phyloP scores from a whole-genome alignment of 352 stramenopile genomes.

The Pythium oligandrum region DNA sequence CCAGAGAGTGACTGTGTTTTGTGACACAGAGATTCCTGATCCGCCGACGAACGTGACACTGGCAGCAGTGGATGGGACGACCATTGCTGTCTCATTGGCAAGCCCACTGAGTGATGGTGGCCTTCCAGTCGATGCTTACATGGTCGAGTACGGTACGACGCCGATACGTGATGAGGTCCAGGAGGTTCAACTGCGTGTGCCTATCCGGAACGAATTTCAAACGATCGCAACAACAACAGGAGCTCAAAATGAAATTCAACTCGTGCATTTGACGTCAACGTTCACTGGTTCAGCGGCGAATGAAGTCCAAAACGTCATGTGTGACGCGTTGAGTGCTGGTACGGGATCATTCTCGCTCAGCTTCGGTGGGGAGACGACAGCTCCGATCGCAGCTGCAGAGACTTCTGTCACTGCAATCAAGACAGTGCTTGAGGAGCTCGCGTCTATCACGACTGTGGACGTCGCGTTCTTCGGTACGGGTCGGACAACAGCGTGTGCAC shows the following conservation, averaged over 20 bases:
- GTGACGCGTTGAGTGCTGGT: conserved; percentile 76
- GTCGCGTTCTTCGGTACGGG: conserved; percentile 54
- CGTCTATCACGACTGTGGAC: conserved; percentile 81
- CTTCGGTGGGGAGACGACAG: conserved; percentile 87
- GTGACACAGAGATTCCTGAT: conserved; percentile 43
- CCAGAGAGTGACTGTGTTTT: not conserved
- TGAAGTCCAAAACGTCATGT: conserved; percentile 90
- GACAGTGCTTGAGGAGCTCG: conserved; percentile 84
- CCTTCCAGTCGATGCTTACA: conserved; percentile 82
- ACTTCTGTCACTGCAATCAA: conserved; percentile 73
- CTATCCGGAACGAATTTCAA: conserved; percentile 69
- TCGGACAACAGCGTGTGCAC: conserved; percentile 62
- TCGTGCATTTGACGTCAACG: conserved; percentile 81
- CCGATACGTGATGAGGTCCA: conserved; percentile 85
- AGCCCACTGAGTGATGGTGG: conserved; percentile 85
- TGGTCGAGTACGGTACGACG: conserved; percentile 84
- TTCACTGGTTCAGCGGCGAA: conserved; percentile 44
- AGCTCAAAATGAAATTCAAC: conserved; percentile 81
- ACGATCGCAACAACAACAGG: conserved; percentile 69
- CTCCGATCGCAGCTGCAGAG: conserved; percentile 81
- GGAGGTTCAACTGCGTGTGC: conserved; percentile 50
- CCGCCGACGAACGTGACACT: conserved; percentile 73
- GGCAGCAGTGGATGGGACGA: conserved; percentile 83
- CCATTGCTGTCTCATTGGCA: conserved; percentile 72
- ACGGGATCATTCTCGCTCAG: conserved; percentile 80